These are phyloP conservation scores for Colletotrichum lini DNA, from an alignment of 2,329 filamentous ascomycete genomes.

Conservation along the genomic window DNA sequence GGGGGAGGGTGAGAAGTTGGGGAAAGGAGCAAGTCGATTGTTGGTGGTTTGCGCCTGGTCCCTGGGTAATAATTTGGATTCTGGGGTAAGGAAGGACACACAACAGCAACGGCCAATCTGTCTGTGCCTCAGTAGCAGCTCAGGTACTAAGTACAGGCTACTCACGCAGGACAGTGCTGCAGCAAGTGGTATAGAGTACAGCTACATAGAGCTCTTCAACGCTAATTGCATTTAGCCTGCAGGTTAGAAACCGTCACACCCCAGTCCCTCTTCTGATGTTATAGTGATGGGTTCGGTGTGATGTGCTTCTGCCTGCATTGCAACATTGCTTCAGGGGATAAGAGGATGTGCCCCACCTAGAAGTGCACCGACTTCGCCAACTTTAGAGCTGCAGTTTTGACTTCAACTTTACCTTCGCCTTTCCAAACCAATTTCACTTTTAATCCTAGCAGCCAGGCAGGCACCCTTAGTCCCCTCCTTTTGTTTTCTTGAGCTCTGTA, in stretches of 20 bases:
- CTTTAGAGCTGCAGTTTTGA: background rate
- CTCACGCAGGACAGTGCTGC: background rate
- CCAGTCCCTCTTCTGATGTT: conserved; percentile 14
- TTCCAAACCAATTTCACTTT: background rate
- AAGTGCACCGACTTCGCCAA: conserved; percentile 36
- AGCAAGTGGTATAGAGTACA: conserved; percentile 20
- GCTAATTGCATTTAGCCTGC: conserved; percentile 34
- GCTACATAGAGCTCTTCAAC: conserved; percentile 28
- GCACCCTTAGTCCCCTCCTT: background rate
- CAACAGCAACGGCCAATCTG: conserved; percentile 27
- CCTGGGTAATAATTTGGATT: conserved; percentile 9
- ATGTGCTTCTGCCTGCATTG: conserved; percentile 4
- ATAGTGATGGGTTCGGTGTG: conserved; percentile 5
- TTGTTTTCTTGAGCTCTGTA: background rate
- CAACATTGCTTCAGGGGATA: conserved; percentile 19
- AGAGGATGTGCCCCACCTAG: conserved; percentile 25
- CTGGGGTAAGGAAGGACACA: conserved; percentile 22
- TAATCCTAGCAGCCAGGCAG: background rate
- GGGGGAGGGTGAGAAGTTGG: background rate
- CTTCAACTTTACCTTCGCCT: background rate
- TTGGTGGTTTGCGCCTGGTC: conserved; percentile 15
- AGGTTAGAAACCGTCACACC: conserved; percentile 12
- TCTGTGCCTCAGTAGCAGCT: conserved; percentile 26
- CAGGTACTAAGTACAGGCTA: conserved; percentile 17
- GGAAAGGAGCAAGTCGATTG: conserved; percentile 10